A percentile compares a stretch with the other conserved stretches of the same genome.
Conservation (phyloP, 1,139 yeast species). For the Candida tunisiensis region DNA sequence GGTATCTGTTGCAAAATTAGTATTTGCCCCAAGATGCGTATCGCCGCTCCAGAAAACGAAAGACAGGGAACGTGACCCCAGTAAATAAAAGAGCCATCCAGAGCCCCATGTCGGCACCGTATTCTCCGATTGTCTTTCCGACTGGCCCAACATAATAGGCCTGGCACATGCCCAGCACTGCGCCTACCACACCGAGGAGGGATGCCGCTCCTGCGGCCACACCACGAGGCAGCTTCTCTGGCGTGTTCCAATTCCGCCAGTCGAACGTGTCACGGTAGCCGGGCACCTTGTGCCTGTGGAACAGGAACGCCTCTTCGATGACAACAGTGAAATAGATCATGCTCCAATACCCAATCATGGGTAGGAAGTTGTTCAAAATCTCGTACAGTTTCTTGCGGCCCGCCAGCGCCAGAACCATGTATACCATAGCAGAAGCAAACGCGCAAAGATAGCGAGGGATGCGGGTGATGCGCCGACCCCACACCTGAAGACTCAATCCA, state of each 20-base stretch:
- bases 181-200: conserved; percentile 66
- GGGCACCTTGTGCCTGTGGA: conserved; percentile 36
- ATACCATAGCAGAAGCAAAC: conserved; percentile 43
- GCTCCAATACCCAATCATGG: conserved; percentile 93
- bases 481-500: conserved; percentile 62
- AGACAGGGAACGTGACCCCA: conserved; percentile 42
- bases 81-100: conserved; percentile 58
- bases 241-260: conserved; percentile 1
- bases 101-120: conserved; percentile 80
- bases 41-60: conserved; percentile 52
- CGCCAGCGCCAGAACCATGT: conserved; percentile 35
- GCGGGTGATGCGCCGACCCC: conserved; percentile 41
- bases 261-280: background rate
- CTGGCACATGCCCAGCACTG: conserved; percentile 74
- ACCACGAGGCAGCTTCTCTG: background rate
- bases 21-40: too few relatives aligned
- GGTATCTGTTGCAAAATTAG: too few relatives aligned
- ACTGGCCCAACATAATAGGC: conserved; percentile 66
- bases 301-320: conserved; percentile 58
- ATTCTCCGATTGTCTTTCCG: conserved; percentile 39
- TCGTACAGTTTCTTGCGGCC: conserved; percentile 64
- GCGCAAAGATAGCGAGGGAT: conserved; percentile 77
- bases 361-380: conserved; percentile 73
- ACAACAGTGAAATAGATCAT: conserved; percentile 63
- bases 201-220: background rate